phyloP scores from a whole-genome alignment of 225 moss, liverwort and hornwort genomes.

The Marchantia polymorpha region DNA sequence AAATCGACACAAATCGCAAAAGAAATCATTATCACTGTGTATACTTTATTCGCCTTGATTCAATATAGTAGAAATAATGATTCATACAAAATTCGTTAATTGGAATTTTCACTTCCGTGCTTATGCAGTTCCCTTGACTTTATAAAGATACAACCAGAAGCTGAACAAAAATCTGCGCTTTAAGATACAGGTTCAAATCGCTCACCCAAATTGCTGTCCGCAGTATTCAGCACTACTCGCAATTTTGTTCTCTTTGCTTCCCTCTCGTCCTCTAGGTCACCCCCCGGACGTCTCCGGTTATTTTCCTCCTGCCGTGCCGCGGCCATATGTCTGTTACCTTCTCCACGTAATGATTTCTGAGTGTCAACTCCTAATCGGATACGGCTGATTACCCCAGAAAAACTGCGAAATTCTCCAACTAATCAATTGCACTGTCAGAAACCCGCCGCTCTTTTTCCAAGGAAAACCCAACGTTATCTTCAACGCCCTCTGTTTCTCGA shows the following conservation, averaged over 20 bases:
- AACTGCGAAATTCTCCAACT: not conserved
- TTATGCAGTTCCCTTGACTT: no score
- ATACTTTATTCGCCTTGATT: no score
- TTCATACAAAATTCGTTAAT: no score
- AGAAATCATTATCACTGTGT: no score
- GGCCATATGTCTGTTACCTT: not conserved
- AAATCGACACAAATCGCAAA: no score
- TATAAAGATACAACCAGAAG: no score
- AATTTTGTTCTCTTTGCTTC: constrained; percentile 38
- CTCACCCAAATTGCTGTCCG: constrained; percentile 51
- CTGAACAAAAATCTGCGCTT: no score
- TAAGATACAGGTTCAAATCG: not conserved
- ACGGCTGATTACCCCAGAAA: not conserved
- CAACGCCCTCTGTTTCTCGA: not conserved
- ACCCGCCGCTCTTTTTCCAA: not conserved
- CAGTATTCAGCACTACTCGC: constrained; percentile 43
- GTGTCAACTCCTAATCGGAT: not conserved
- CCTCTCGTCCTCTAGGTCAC: constrained; percentile 45
- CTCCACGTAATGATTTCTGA: not conserved
- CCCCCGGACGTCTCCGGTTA: constrained; percentile 28
- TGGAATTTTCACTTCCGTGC: no score
- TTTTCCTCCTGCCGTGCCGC: constrained; percentile 28
- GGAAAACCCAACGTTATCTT: not conserved
- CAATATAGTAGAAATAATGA: no score
- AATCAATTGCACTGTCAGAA: no score